These are phyloP conservation scores for Strobilomyces dryophilus DNA, from an alignment of 768 basidiomycete species.

Conservation along the genomic window DNA sequence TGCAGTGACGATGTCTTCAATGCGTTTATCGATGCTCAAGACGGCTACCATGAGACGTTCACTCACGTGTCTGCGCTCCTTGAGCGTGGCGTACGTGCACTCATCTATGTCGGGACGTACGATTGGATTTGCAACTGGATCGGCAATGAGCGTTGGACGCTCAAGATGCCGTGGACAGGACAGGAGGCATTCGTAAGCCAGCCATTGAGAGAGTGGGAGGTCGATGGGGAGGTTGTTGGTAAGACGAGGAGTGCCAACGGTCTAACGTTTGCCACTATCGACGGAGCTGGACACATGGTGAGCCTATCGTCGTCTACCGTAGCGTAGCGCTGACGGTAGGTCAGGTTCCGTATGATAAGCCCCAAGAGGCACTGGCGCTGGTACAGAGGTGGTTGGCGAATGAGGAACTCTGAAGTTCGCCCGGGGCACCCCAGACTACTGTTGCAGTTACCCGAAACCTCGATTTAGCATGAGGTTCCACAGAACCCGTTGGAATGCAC, in stretches of 20 bases:
- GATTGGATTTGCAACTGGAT: constrained; percentile 82
- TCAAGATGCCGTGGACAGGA: constrained; percentile 71
- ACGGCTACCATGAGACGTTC: constrained; percentile 34
- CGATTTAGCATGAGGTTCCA: not conserved
- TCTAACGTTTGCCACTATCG: constrained; percentile 65
- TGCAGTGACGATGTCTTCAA: constrained; percentile 40
- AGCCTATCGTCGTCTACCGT: constrained; percentile 2
- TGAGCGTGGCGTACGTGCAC: constrained; percentile 68
- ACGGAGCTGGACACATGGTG: constrained; percentile 77
- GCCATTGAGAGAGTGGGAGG: constrained; percentile 55
- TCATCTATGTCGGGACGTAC: constrained; percentile 72
- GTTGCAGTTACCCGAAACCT: not conserved
- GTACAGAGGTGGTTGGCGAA: constrained; percentile 45
- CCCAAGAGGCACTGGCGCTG: constrained; percentile 47
- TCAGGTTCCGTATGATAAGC: constrained; percentile 63
- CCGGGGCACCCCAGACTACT: not conserved
- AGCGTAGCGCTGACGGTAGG: not conserved
- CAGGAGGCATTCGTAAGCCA: constrained; percentile 44
- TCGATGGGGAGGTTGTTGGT: constrained; percentile 46
- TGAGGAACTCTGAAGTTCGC: constrained; percentile 14
- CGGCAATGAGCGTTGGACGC: constrained; percentile 73
- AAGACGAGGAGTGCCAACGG: constrained; percentile 53
- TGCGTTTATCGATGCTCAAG: constrained; percentile 47
- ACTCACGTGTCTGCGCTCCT: constrained; percentile 49
- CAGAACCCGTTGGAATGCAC: not conserved